A percentile compares a stretch with the other conserved stretches of the same genome.
These are phyloP conservation scores for Aspergillus neotritici DNA, from an alignment of 2,329 filamentous ascomycete genomes.

Conservation along the genomic window DNA sequence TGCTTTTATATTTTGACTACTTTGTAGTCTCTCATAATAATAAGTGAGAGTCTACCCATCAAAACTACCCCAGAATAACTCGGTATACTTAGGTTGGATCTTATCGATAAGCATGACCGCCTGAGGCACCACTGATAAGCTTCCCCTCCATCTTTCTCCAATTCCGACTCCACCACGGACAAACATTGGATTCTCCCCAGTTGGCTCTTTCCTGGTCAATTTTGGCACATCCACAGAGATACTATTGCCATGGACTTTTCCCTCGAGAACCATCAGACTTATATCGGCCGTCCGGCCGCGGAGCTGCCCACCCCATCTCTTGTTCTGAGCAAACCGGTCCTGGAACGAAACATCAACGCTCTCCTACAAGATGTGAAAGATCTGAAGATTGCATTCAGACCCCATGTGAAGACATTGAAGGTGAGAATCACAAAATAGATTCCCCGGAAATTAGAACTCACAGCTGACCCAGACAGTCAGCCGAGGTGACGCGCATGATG, in stretches of 20 bases:
- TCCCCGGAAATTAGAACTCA: not conserved
- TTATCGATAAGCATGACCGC: too few relatives aligned
- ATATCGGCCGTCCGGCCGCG: constrained; percentile 30
- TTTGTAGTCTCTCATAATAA: too few relatives aligned
- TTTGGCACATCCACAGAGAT: too few relatives aligned
- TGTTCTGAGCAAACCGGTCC: constrained; percentile 34
- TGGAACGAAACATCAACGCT: constrained; percentile 35
- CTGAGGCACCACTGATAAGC: too few relatives aligned
- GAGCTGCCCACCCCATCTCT: constrained; percentile 39
- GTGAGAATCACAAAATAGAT: constrained; percentile 13
- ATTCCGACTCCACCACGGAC: too few relatives aligned
- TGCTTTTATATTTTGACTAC: too few relatives aligned
- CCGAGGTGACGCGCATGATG: constrained; percentile 39
- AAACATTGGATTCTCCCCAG: too few relatives aligned
- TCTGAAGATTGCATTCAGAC: constrained; percentile 36
- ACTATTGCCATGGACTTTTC: constrained; percentile 25
- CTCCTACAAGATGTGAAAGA: constrained; percentile 38
- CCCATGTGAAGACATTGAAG: constrained; percentile 46
- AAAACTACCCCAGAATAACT: too few relatives aligned
- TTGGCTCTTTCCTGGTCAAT: too few relatives aligned
- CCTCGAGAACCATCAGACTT: constrained; percentile 28
- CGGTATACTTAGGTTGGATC: too few relatives aligned
- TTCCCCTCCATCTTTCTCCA: too few relatives aligned
- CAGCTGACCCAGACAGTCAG: constrained; percentile 8
- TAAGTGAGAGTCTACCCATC: too few relatives aligned